These are phyloP conservation scores for Kalmusia sp. DNA, from an alignment of 2,329 filamentous ascomycete genomes.

Conservation along the genomic window DNA sequence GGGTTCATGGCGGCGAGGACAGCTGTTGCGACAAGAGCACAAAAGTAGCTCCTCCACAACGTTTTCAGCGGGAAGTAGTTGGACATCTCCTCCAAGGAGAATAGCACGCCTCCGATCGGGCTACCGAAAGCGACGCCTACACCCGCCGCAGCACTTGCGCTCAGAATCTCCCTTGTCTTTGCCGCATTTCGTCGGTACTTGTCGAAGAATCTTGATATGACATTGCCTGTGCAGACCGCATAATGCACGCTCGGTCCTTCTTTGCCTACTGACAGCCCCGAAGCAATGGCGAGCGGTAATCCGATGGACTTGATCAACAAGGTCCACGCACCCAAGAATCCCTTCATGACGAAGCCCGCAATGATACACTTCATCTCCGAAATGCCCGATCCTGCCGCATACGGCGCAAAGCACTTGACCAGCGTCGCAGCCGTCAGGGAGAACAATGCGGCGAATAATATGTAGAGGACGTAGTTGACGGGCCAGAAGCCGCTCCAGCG, in stretches of 20 bases:
- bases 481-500: conserved; percentile 81
- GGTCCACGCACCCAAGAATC: conserved; percentile 90
- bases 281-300: conserved; percentile 89
- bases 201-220: conserved; percentile 89
- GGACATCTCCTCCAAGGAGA: conserved; percentile 97
- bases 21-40: conserved; percentile 91
- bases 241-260: conserved; percentile 99
- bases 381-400: conserved; percentile 94
- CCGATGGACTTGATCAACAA: conserved; percentile 93
- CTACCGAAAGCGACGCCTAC: conserved; percentile 97
- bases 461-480: conserved; percentile 87
- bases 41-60: conserved; percentile 98
- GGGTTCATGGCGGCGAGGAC: conserved; percentile 96
- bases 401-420: conserved; percentile 91
- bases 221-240: conserved; percentile 95
- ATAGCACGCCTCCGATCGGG: conserved; percentile 94
- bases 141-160: conserved; percentile 91
- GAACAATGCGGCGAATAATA: conserved; percentile 82
- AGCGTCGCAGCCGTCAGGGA: conserved; percentile 82
- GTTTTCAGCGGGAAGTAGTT: conserved; percentile 96
- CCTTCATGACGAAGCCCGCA: conserved; percentile 98
- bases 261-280: conserved; percentile 92
- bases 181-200: conserved; percentile 92
- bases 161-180: conserved; percentile 94
- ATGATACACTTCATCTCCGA: conserved; percentile 99